phyloP scores from a whole-genome alignment of 495 filamentous ascomycete species.

The Geoglossum glabrum region DNA sequence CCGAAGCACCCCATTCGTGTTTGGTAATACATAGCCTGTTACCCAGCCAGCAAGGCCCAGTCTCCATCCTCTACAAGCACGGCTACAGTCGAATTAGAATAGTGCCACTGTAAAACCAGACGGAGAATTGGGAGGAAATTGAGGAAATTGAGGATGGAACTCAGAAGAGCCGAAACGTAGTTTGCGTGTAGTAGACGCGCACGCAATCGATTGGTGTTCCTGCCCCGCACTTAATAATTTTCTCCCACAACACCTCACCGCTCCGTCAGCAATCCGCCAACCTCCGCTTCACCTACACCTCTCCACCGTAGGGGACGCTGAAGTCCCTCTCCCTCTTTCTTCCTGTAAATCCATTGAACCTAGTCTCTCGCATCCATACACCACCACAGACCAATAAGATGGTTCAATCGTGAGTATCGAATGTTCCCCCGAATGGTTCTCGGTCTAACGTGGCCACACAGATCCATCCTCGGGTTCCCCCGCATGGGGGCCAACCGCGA shows the following conservation, averaged over 20 bases:
- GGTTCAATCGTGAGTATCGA: conserved; percentile 50
- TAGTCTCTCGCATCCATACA: background rate
- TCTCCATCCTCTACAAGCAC: too few relatives aligned
- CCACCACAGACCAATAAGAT: conserved; percentile 26
- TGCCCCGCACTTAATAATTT: background rate
- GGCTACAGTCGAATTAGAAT: too few relatives aligned
- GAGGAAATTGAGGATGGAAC: too few relatives aligned
- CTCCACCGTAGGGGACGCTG: too few relatives aligned
- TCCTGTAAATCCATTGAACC: background rate
- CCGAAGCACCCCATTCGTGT: too few relatives aligned
- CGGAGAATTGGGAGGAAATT: too few relatives aligned
- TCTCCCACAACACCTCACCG: background rate
- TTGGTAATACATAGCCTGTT: too few relatives aligned
- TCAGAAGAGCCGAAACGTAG: too few relatives aligned
- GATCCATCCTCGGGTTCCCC: conserved; percentile 60
- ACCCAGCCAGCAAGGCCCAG: too few relatives aligned
- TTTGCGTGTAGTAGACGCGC: too few relatives aligned
- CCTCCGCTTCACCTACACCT: background rate
- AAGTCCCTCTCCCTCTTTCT: background rate
- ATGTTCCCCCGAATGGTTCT: background rate
- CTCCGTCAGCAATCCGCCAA: background rate
- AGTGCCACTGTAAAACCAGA: too few relatives aligned
- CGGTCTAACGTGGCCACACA: conserved; percentile 7
- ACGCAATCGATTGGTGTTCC: too few relatives aligned
- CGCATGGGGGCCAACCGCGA: conserved; percentile 96